phyloP scores from a whole-genome alignment of 345 rosid species.

The Citrus inodora region DNA sequence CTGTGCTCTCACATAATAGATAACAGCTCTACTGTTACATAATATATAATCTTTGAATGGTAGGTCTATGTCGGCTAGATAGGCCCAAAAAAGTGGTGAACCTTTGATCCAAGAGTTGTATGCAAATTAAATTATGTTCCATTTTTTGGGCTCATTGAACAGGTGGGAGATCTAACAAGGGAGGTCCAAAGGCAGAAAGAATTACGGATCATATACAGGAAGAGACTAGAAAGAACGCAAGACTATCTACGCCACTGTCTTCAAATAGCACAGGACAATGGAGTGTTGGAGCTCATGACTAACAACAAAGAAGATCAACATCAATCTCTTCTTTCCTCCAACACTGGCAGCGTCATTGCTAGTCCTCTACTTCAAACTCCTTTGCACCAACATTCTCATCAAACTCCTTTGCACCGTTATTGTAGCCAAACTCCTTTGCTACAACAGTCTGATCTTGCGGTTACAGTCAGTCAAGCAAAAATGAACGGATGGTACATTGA shows the following conservation, averaged over 20 bases:
- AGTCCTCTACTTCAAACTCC: slow-evolving; percentile 14
- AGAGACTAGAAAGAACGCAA: slow-evolving; percentile 51
- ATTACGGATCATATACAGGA: slow-evolving; percentile 31
- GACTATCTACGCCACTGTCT: slow-evolving; percentile 54
- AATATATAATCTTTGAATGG: no score
- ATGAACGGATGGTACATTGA: slow-evolving; percentile 50
- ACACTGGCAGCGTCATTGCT: neutral
- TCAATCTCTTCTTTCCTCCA: slow-evolving; percentile 18
- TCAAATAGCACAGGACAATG: slow-evolving; percentile 54
- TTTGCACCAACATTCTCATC: slow-evolving; percentile 7
- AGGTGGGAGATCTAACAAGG: slow-evolving; percentile 40
- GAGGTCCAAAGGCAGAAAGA: slow-evolving; percentile 47
- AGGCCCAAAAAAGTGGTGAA: neutral
- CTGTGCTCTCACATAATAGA: no score
- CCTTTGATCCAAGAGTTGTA: neutral
- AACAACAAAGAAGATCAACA: slow-evolving; percentile 20
- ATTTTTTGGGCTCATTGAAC: neutral
- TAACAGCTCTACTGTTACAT: no score
- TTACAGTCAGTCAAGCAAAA: slow-evolving; percentile 36
- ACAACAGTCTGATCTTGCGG: slow-evolving; percentile 18
- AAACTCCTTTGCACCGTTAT: neutral
- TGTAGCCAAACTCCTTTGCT: neutral
- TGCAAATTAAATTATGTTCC: neutral
- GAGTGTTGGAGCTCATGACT: slow-evolving; percentile 42
- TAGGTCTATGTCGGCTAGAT: neutral